phyloP scores from a whole-genome alignment of 306 rosid species.

The Morella rubra region DNA sequence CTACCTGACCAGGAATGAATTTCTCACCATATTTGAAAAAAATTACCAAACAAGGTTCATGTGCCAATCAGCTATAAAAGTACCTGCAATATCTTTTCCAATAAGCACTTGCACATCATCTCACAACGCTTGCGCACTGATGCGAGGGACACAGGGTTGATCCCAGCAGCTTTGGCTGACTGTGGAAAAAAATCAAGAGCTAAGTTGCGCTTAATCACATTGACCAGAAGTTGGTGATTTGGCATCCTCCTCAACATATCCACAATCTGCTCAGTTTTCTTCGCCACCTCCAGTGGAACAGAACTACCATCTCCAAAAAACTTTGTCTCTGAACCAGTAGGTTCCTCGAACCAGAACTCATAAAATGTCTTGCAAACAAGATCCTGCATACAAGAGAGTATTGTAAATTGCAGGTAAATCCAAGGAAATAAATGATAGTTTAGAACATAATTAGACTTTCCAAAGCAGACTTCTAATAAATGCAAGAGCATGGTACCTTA shows the following conservation, averaged over 20 bases:
- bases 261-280: conserved; percentile 93
- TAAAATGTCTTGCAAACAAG: conserved; percentile 96
- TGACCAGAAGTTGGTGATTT: conserved; percentile 83
- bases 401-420: conserved; percentile 14
- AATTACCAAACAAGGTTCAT: conserved; percentile 8
- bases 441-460: not conserved
- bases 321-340: conserved; percentile 62
- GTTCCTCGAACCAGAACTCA: conserved; percentile 99
- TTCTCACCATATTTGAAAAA: conserved; percentile 18
- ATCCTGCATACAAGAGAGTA: conserved; percentile 56
- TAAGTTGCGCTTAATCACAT: conserved; percentile 83
- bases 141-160: conserved; percentile 71
- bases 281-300: conserved; percentile 84
- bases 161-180: conserved; percentile 82
- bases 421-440: not conserved
- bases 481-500: not conserved
- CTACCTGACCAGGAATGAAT: conserved; percentile 58
- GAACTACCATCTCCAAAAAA: conserved; percentile 84
- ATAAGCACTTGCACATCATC: conserved; percentile 94
- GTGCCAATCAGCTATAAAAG: conserved; percentile 17
- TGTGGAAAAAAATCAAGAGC: conserved; percentile 97
- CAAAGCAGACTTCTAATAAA: not conserved
- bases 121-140: conserved; percentile 95
- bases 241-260: conserved; percentile 83
- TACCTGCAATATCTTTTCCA: conserved; percentile 95